Conservation (phyloP, 192 early-diverging fungal species). For the Blastocladiella britannica region DNA sequence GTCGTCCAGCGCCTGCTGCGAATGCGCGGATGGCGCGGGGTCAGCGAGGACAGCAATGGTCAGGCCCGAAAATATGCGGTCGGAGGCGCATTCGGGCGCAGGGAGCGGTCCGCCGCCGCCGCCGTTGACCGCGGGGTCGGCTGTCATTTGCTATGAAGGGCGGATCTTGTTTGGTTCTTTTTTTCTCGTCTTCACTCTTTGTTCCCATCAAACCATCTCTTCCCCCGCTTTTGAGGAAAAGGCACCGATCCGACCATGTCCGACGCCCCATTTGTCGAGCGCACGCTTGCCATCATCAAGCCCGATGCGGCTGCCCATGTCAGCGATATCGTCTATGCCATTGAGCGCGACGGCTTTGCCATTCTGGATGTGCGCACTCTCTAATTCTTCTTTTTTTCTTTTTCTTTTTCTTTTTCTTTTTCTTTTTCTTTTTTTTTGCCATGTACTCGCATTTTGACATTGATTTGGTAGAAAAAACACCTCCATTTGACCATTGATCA, state of each 20-base stretch:
- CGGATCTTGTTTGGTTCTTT: background rate
- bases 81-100: no score
- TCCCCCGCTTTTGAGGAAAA: background rate
- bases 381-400: background rate
- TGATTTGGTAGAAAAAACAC: background rate
- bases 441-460: no score
- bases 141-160: no score
- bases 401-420: no score
- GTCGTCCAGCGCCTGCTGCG: no score
- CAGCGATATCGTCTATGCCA: slow-evolving; percentile 1
- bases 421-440: no score
- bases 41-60: no score
- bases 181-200: background rate
- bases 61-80: no score
- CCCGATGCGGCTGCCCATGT: slow-evolving; percentile 1
- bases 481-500: slow-evolving; percentile 1
- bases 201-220: background rate
- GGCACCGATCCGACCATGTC: background rate
- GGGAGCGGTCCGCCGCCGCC: no score
- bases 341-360: background rate
- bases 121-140: no score
- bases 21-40: no score
- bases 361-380: background rate
- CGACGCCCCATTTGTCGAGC: background rate
- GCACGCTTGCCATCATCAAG: slow-evolving; percentile 3